Evolutionary conservation across 768 basidiomycete species (phyloP).

Genomic region (Pholiota conissans): DNA sequence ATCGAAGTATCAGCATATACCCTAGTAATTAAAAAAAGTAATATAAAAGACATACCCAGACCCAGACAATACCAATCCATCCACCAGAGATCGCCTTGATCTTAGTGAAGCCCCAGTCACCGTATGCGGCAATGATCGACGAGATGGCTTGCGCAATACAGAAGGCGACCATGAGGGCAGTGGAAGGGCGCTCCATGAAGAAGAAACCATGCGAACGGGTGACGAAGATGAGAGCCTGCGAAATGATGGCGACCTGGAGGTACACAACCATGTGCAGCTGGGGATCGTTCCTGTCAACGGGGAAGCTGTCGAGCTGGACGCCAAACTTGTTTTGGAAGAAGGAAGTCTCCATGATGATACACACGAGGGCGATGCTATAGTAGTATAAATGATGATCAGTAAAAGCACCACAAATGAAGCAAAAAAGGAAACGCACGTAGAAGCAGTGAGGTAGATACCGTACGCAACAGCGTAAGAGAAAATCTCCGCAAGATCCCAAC

Average conservation of each 20-base stretch:
- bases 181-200: constrained; percentile 95
- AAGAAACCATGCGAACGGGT: constrained; percentile 94
- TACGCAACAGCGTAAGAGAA: constrained; percentile 95
- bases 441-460: constrained; percentile 88
- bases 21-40: background rate
- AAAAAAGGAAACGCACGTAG: constrained; percentile 65
- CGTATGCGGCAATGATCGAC: constrained; percentile 93
- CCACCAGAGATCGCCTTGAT: constrained; percentile 81
- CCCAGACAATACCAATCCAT: constrained; percentile 98
- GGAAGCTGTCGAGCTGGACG: constrained; percentile 49
- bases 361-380: constrained; percentile 69
- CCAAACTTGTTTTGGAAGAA: constrained; percentile 92
- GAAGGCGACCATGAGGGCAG: constrained; percentile 88
- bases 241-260: constrained; percentile 98
- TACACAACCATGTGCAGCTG: constrained; percentile 89
- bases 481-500: constrained; percentile 96
- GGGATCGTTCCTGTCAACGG: constrained; percentile 58
- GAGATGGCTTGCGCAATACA: constrained; percentile 91
- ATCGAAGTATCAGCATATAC: constrained; percentile 13
- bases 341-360: constrained; percentile 79
- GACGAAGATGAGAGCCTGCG: constrained; percentile 96
- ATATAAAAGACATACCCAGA: constrained; percentile 67
- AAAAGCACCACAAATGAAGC: background rate
- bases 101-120: constrained; percentile 91
- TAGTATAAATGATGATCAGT: constrained; percentile 12